Base-by-base conservation (phyloP, 805 yeast species). In the Maudiozyma turicensis region DNA sequence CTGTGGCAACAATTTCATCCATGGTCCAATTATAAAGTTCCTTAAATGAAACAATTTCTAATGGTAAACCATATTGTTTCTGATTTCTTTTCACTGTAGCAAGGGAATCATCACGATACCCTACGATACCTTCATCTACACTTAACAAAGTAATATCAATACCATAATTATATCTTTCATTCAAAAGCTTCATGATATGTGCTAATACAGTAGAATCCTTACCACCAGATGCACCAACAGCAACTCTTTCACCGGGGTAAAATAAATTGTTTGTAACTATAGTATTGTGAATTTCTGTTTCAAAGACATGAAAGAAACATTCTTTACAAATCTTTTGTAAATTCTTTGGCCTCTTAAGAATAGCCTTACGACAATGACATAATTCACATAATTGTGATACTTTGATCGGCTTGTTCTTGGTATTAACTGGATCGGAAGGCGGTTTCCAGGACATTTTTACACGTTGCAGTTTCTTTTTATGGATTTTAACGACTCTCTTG, bases 191-290 rank as follows among this genome's bases (percentile, higher is more conserved):
- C 66, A 93, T 67, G 2, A 93, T 79, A 43, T 90, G 80, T 0
- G 98, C 99, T 32, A 93, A 69, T 1, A 93, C 99, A 0, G 99
- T 93, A 5, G 96, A 87, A 65, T 93, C 99, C 60, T 93, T 93
- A 47, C 99, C 99, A 29, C 99, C 99, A 1, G 96, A 87, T 0
- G 99, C 99, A 14, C 99, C 99, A 28, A 93, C 90, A 14, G 98
- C 99, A 2, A 93, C 90, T 30, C 71, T 76, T 61, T 93, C 99
- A 13, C 98, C 98, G 0, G 70, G 73, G 28, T 78, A 65, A 59
- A 93, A 93, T 44, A 93, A 74, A 1, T 78, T 72, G 48, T 84
- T 82, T 35, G 77, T 71, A 11, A 74, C 71, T 43, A 93, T 91
- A 2, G 99, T 91, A 58, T 88, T 78, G 70, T 93, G 99, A 54